phyloP scores from a whole-genome alignment of 1,284 basidiomycete genomes.

The Meira miltonrushii region DNA sequence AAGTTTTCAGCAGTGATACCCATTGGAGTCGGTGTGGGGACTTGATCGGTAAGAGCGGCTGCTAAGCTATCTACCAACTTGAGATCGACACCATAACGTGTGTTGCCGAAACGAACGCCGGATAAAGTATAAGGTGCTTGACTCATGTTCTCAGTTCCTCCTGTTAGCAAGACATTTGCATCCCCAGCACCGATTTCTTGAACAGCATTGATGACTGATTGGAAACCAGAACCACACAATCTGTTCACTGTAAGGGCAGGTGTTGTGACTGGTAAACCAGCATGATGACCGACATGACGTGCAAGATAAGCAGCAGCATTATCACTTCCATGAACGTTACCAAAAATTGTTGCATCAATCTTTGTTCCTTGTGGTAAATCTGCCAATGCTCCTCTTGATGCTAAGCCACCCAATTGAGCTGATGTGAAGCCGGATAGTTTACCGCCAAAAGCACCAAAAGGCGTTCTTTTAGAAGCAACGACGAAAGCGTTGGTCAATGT shows the following conservation, averaged over 20 bases:
- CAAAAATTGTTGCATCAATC: constrained; percentile 55
- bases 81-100: constrained; percentile 57
- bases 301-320: constrained; percentile 81
- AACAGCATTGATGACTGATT: constrained; percentile 84
- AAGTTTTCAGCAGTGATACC: constrained; percentile 75
- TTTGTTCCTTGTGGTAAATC: constrained; percentile 54
- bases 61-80: constrained; percentile 60
- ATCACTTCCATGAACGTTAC: constrained; percentile 45
- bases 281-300: constrained; percentile 82
- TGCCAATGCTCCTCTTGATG: constrained; percentile 58
- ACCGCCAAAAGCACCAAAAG: constrained; percentile 60
- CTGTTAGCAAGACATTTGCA: constrained; percentile 74
- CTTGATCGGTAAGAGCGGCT: constrained; percentile 58
- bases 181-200: constrained; percentile 85
- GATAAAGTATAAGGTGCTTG: constrained; percentile 64
- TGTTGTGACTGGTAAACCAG: constrained; percentile 62
- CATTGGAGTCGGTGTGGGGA: constrained; percentile 58
- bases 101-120: constrained; percentile 53
- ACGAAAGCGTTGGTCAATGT: constrained; percentile 19
- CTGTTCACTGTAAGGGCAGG: constrained; percentile 62
- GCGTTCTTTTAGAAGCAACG: constrained; percentile 56
- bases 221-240: constrained; percentile 93
- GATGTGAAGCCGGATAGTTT: constrained; percentile 48
- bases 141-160: constrained; percentile 98
- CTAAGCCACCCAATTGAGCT: constrained; percentile 57